phyloP scores from a whole-genome alignment of 495 filamentous ascomycete species.

The Penicillium coprophilum region DNA sequence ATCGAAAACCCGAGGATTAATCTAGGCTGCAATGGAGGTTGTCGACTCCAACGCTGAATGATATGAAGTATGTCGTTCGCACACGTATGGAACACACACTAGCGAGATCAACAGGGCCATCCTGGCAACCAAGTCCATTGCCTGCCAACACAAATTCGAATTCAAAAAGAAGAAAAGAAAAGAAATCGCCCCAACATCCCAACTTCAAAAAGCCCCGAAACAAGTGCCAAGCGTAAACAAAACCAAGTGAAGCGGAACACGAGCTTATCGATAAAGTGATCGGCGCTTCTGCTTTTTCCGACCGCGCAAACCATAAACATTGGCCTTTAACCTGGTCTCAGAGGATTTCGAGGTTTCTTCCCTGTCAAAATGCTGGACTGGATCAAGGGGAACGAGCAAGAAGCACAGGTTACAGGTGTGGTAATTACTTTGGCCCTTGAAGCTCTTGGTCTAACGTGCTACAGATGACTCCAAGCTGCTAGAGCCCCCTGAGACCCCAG shows the following conservation, averaged over 20 bases:
- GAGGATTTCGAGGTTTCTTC: not conserved
- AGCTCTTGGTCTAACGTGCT: slow-evolving; percentile 1
- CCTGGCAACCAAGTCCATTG: not conserved
- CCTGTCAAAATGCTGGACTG: slow-evolving; percentile 54
- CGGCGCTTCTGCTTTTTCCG: slow-evolving; percentile 23
- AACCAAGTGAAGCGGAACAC: not conserved
- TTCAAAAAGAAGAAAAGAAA: not conserved
- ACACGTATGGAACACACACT: not conserved
- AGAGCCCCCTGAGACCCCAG: slow-evolving; percentile 87
- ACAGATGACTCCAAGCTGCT: slow-evolving; percentile 40
- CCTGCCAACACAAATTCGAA: not conserved
- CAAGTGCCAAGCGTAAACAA: not conserved
- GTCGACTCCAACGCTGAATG: not conserved
- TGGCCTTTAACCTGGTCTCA: slow-evolving; percentile 4
- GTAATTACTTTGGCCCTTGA: slow-evolving; percentile 13
- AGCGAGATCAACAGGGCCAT: not conserved
- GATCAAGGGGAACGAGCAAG: slow-evolving; percentile 49
- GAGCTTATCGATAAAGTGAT: slow-evolving; percentile 15
- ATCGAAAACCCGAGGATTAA: not conserved
- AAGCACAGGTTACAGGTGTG: slow-evolving; percentile 30
- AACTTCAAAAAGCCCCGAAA: not conserved
- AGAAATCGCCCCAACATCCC: not conserved
- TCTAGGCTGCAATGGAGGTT: not conserved
- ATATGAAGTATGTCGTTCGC: not conserved
- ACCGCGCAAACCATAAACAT: slow-evolving; percentile 27